Base-by-base conservation (phyloP, 2,329 filamentous ascomycete species). In the Phyllosticta capitalensis region DNA sequence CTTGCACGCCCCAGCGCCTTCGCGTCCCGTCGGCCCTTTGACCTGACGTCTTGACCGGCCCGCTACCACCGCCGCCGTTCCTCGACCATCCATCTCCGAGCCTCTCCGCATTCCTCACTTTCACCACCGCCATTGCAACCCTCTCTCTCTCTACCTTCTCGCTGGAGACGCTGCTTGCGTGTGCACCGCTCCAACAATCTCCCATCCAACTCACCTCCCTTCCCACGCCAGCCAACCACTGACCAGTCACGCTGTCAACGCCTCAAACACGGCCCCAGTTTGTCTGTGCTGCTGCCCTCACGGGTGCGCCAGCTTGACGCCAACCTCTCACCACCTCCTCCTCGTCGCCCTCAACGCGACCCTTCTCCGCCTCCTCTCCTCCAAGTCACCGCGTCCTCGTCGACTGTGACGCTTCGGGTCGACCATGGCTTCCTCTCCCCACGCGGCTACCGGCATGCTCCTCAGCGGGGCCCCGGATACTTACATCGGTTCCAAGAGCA, bases 401-500 rank as follows among this genome's bases (percentile, higher is more conserved):
- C 45, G 22, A 20, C 21, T 12, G 5, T 24, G 19, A 10, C 12
- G 7, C 17, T 30, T 7, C 33, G 14, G 12, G 2, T 30, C 62
- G 67, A 50, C 56, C 65, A 74, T 71, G 70, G 67, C 67, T 51
- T 64, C 68, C 52, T 62, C 64, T 14, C 58, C 68, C 64, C 64
- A 69, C 57, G 62, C 67, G 54, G 21, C 67, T 20, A 61, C 61
- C 9, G 67, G 66, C 68, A 70, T 74, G 67, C 68, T 70, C 67
- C 72, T 75, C 61, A 61, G 67, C 54, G 72, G 72, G 14, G 73
- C 72, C 58, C 72, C 73, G 57, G 72, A 73, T 61, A 62, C 65
- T 66, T 66, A 72, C 64, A 67, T 71, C 61, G 67, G 64, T 53
- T 67, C 65, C 45, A 65, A 68, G 60, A 67, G 69, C 50, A 67